A percentile compares a stretch with the other conserved stretches of the same genome.
Evolutionary conservation across 805 yeast species (phyloP).

Genomic region (Sugiyamaella qingdaonensis): DNA sequence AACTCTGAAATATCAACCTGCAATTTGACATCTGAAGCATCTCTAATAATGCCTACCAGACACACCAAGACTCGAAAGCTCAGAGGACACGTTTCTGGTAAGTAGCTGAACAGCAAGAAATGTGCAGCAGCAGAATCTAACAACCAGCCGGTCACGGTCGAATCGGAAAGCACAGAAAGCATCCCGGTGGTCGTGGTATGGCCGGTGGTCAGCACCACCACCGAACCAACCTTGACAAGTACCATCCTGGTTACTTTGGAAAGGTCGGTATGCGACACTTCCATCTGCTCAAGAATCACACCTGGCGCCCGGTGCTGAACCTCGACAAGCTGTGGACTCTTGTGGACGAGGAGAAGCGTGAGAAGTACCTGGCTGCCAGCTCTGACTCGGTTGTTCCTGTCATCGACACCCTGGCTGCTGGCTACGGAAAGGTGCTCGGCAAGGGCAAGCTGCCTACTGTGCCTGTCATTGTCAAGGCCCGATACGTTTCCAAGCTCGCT

Average conservation of each 20-base stretch:
- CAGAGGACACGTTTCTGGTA: slow-evolving; percentile 99
- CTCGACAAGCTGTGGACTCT: slow-evolving; percentile 98
- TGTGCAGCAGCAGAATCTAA: neutral
- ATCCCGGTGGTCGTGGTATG: slow-evolving; percentile 99
- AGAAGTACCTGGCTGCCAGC: slow-evolving; percentile 81
- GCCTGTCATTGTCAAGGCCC: slow-evolving; percentile 98
- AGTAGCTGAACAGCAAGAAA: slow-evolving; percentile 36
- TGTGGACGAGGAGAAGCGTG: slow-evolving; percentile 90
- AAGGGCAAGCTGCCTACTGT: slow-evolving; percentile 97
- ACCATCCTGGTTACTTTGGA: slow-evolving; percentile 99
- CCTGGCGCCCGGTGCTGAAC: slow-evolving; percentile 98
- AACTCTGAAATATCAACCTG: neutral
- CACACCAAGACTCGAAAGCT: slow-evolving; percentile 99
- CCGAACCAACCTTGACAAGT: slow-evolving; percentile 99
- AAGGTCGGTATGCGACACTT: slow-evolving; percentile 99
- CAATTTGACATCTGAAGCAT: neutral
- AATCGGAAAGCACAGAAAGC: slow-evolving; percentile 99
- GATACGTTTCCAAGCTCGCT: slow-evolving; percentile 98
- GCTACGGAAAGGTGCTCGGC: slow-evolving; percentile 99
- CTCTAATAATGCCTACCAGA: slow-evolving; percentile 85
- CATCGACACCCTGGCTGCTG: slow-evolving; percentile 98
- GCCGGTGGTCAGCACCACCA: slow-evolving; percentile 99
- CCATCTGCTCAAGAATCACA: slow-evolving; percentile 91
- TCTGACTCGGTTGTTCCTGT: slow-evolving; percentile 93
- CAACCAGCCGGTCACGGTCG: slow-evolving; percentile 98